Evolutionary conservation across 2,329 filamentous ascomycete species (phyloP).

Genomic region (Alternaria ethzedia): DNA sequence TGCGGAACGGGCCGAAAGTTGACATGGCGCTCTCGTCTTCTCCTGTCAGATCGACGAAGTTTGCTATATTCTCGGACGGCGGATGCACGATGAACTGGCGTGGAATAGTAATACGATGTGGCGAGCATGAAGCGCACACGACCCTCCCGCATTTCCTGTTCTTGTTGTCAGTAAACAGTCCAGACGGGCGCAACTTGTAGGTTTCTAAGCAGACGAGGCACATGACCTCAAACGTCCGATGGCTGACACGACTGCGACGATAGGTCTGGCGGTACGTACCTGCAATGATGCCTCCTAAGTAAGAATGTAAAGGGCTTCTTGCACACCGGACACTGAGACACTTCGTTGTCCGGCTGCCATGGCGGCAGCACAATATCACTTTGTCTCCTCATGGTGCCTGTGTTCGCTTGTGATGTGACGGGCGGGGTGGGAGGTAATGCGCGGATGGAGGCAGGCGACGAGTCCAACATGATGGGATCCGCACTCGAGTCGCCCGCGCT

Average conservation of each 20-base stretch:
- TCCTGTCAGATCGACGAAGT: slow-evolving; percentile 55
- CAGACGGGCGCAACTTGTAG: neutral
- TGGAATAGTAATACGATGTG: slow-evolving; percentile 93
- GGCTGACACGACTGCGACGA: neutral
- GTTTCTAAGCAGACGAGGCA: neutral
- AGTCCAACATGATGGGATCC: slow-evolving; percentile 32
- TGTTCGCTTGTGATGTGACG: slow-evolving; percentile 15
- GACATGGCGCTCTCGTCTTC: slow-evolving; percentile 43
- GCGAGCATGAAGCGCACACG: slow-evolving; percentile 88
- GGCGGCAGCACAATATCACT: slow-evolving; percentile 67
- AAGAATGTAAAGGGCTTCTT: slow-evolving; percentile 79
- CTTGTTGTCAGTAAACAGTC: neutral
- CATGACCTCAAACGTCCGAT: neutral
- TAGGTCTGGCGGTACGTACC: slow-evolving; percentile 56
- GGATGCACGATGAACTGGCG: slow-evolving; percentile 90
- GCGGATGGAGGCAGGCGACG: slow-evolving; percentile 20
- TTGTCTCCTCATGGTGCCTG: slow-evolving; percentile 25
- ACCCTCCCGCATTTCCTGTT: slow-evolving; percentile 87
- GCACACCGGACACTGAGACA: slow-evolving; percentile 85
- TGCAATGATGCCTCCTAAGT: slow-evolving; percentile 91
- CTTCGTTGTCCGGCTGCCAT: slow-evolving; percentile 90
- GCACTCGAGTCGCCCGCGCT: slow-evolving; percentile 19
- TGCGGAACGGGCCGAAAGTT: slow-evolving; percentile 43
- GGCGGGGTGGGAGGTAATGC: slow-evolving; percentile 19
- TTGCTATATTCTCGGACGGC: slow-evolving; percentile 34